Percentiles rank a stretch among this genome's conserved stretches.
phyloP scores from a whole-genome alignment of 2,329 filamentous ascomycete species.

The Fonsecaea monophora region DNA sequence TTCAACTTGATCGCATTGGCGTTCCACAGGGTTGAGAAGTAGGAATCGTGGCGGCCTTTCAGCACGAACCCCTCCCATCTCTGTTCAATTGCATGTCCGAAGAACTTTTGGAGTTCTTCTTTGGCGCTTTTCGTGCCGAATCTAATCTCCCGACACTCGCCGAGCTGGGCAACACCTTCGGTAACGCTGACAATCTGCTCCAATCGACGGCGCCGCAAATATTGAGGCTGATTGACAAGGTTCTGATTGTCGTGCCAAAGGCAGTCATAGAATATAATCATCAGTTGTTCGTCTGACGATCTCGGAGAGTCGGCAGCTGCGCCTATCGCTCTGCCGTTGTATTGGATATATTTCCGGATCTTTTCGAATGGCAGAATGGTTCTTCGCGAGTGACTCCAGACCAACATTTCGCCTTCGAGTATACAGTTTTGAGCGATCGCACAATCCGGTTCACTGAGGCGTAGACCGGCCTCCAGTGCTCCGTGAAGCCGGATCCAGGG shows the following conservation, averaged over 20 bases:
- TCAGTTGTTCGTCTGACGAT: slow-evolving; percentile 43
- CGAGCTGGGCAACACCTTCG: slow-evolving; percentile 70
- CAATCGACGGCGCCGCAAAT: slow-evolving; percentile 59
- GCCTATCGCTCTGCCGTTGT: slow-evolving; percentile 74
- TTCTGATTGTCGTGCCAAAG: slow-evolving; percentile 63
- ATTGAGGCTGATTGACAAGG: slow-evolving; percentile 56
- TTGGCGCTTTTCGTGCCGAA: slow-evolving; percentile 62
- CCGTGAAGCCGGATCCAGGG: slow-evolving; percentile 70
- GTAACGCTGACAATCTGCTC: slow-evolving; percentile 61
- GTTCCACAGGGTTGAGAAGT: slow-evolving; percentile 64
- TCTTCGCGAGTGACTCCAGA: slow-evolving; percentile 72
- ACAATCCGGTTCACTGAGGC: slow-evolving; percentile 65
- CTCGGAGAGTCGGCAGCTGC: slow-evolving; percentile 68
- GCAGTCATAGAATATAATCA: slow-evolving; percentile 67
- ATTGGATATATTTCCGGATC: slow-evolving; percentile 77
- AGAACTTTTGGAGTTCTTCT: slow-evolving; percentile 65
- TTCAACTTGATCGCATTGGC: slow-evolving; percentile 80
- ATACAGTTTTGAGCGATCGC: slow-evolving; percentile 72
- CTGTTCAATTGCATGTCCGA: slow-evolving; percentile 70
- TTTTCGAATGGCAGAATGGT: slow-evolving; percentile 79
- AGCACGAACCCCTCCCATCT: slow-evolving; percentile 80
- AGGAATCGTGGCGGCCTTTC: slow-evolving; percentile 77
- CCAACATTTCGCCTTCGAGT: slow-evolving; percentile 80
- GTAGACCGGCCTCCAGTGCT: slow-evolving; percentile 69
- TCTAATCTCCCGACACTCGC: slow-evolving; percentile 71